Evolutionary conservation across 305 asterid genomes (phyloP), one percentile per base, ranked within the genome.

Genomic region (Fraxinus dipetala): DNA sequence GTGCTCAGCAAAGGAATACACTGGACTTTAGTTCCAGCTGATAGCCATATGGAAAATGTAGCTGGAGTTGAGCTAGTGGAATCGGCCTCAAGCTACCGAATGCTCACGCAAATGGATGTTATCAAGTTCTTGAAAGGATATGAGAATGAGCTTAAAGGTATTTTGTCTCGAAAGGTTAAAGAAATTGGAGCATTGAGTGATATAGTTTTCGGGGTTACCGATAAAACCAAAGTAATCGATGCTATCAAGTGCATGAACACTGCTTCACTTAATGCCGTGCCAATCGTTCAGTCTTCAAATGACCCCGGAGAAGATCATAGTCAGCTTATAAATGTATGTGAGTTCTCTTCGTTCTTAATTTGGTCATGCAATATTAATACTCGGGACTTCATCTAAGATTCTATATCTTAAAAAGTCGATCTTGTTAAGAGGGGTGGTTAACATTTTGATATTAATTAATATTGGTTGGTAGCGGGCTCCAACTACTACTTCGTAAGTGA

Each of bases 1-100:
- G 94, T 94, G 38, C 89, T 95, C 10, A 89, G 99, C 91, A 92
- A 92, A 87, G 98, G 98, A 65, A 89, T 95, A 76, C 99, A 93
- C 81, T 81, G 98, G 2, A 93, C 98, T 18, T 78, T 94, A 79
- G 95, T 95, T 20, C 99, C 97, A 0, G 75, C 91, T 0, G 95
- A 89, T 79, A 86, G 97, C 84, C 94, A 91, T 20, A 76, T 82
- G 48, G 98, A 94, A n/a, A 89, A 87, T 16, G 56, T 88, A 77
- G 83, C 85, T 0, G 98, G 97, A 31, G 97, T 91, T 0, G 96
- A 93, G 35, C 95, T 95, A 1, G 83, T 89, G 6, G 98, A 93
- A 22, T 90, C 94, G 0, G 96, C 99, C 8, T 89, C 95, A 0
- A 83, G 96, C 88, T 93, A 93, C 30, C 90, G 89, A 3, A 93